Percentiles rank a stretch among this genome's conserved stretches.
These are phyloP conservation scores for Neurospora sp. DNA, from an alignment of 495 filamentous ascomycete genomes.

Conservation along the genomic window DNA sequence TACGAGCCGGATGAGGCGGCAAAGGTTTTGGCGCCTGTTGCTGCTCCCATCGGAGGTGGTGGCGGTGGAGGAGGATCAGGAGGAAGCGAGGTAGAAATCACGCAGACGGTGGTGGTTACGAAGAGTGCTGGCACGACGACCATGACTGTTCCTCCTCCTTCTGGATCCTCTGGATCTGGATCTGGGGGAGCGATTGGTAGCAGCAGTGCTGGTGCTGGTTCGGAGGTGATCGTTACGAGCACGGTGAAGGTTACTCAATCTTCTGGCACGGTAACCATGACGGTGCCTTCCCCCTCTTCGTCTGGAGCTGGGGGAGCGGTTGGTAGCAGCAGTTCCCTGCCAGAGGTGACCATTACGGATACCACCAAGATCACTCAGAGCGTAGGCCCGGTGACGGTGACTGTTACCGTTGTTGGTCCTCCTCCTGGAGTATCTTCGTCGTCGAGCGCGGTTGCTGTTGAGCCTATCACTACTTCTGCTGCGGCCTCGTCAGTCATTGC, in stretches of 20 bases:
- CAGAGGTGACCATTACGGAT: not conserved
- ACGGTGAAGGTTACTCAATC: conserved; percentile 6
- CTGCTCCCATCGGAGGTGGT: not conserved
- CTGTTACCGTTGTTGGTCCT: not conserved
- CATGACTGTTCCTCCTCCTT: not conserved
- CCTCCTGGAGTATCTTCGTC: not conserved
- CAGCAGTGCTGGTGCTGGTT: not conserved
- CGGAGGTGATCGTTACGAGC: not conserved
- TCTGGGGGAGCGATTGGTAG: not conserved
- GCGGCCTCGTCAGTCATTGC: not conserved
- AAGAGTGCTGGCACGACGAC: not conserved
- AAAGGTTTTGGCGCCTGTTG: conserved; percentile 15
- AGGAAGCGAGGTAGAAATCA: not conserved
- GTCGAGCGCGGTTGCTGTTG: not conserved
- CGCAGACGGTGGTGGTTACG: not conserved
- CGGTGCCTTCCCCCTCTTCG: conserved; percentile 3
- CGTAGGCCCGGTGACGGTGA: not conserved
- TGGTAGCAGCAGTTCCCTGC: not conserved
- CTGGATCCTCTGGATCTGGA: not conserved
- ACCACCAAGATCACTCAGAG: not conserved
- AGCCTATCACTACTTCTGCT: not conserved
- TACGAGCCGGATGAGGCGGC: conserved; percentile 17
- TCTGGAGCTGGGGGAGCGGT: not conserved
- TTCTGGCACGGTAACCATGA: conserved; percentile 6
- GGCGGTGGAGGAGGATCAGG: not conserved